Base-by-base conservation (phyloP, 805 yeast species). In the Ogataea methanolica region DNA sequence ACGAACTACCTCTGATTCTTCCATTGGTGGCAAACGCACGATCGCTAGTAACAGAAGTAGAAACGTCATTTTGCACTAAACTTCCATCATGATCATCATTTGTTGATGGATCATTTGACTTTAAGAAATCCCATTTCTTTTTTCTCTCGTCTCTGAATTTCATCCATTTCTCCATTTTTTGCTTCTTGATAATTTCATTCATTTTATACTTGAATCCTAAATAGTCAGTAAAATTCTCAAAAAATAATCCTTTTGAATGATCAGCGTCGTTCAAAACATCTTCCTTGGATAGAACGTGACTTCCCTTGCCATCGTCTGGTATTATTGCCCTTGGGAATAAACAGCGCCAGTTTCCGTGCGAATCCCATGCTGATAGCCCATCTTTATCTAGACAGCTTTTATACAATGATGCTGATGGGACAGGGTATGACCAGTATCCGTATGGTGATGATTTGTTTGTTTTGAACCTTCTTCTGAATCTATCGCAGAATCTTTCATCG, bases 271-370 rank as follows among this genome's bases (percentile, higher is more conserved):
- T 46, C 51, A 75, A 73, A 26, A 84, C 79, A 55, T 83, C 87
- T 56, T 85, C 89, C 54, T 73, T 79, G 29, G 83, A 72, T 46
- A 82, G 58, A 14, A 62, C 63, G 3, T 17, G 15, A 19, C 60
- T 60, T 44, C 57, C 53, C 51, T 63, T 70, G 53, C 45, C 69
- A n/a, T 11, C 36, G 39, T 49, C 61, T 47, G 58, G 70, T 43
- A 56, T 74, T 52, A 40, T 45, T 42, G 65, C 67, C 59, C 74
- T 73, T 12, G 96, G 96, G 65, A 91, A 85, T 41, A 92, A 69
- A 67, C 98, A 92, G 60, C 91, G 78, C 97, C 97, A 92, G 64
- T 82, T 78, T 0, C 97, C 98, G 21, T 76, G 73, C 31, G 64
- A 53, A 61, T 89, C 95, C 97, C 97, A 92, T 12, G 81, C 82